A percentile compares a stretch with the other conserved stretches of the same genome.
Evolutionary conservation across 768 basidiomycete genomes (phyloP).

Genomic region (Tubosaeta sp.): DNA sequence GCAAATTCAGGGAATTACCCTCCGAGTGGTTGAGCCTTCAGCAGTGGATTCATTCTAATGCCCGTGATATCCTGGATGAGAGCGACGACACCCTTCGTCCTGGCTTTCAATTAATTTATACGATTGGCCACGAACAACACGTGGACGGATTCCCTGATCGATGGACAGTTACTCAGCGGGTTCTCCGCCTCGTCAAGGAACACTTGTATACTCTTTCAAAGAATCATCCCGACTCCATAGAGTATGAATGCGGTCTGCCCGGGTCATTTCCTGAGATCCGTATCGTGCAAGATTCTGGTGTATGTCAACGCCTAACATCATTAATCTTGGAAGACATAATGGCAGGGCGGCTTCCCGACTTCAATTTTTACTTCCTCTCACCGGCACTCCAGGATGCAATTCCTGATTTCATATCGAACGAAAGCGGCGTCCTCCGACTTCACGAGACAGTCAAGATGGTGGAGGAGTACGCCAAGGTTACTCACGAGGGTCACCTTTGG

Average conservation of each 20-base stretch:
- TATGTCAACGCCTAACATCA: constrained; percentile 1
- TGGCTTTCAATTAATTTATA: neutral
- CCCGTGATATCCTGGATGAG: neutral
- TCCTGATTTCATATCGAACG: constrained; percentile 11
- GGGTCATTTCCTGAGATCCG: constrained; percentile 11
- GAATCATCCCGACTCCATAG: neutral
- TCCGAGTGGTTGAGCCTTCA: neutral
- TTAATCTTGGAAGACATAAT: constrained; percentile 8
- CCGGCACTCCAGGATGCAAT: neutral
- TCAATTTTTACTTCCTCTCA: constrained; percentile 4
- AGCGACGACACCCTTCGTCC: neutral
- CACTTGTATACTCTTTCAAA: neutral
- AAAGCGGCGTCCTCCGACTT: neutral
- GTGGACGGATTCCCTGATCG: neutral
- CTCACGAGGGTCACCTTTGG: constrained; percentile 25
- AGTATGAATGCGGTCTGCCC: neutral
- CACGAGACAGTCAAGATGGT: neutral
- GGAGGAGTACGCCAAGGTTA: constrained; percentile 1
- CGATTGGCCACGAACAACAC: neutral
- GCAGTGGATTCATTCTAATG: neutral
- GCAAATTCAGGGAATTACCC: too few species aligned
- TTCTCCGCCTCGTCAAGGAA: neutral
- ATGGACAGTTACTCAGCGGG: neutral
- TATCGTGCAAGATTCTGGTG: neutral
- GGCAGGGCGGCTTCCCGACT: constrained; percentile 5